Evolutionary conservation across 1,284 basidiomycete genomes (phyloP).

Genomic region (Melampsora larici-populina): DNA sequence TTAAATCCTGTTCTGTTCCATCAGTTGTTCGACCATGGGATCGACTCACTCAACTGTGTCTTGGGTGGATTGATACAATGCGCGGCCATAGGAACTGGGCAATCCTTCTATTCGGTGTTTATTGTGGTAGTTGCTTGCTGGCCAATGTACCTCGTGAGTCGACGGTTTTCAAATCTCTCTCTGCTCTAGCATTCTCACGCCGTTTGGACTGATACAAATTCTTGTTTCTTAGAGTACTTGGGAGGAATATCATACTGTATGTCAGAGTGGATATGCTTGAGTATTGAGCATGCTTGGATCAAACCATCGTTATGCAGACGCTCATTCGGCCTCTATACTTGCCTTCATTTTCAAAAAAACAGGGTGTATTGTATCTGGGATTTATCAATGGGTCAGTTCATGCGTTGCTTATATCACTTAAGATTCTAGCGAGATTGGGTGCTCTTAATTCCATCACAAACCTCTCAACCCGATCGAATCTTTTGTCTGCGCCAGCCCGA

Average conservation of each 20-base stretch:
- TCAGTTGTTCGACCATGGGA: conserved; percentile 40
- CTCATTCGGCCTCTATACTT: neutral
- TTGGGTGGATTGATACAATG: conserved; percentile 40
- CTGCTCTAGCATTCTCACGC: neutral
- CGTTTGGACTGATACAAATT: too few species aligned
- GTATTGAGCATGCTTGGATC: neutral
- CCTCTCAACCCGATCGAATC: neutral
- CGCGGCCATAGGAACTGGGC: conserved; percentile 24
- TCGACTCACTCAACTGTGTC: conserved; percentile 41
- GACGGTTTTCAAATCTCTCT: neutral
- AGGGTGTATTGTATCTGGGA: conserved; percentile 41
- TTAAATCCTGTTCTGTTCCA: neutral
- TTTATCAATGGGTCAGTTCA: conserved; percentile 37
- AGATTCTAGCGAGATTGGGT: neutral
- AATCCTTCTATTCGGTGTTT: conserved; percentile 40
- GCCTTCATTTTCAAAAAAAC: neutral
- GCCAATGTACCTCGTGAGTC: conserved; percentile 40
- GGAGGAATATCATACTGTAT: conserved; percentile 42
- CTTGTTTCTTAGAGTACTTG: conserved; percentile 22
- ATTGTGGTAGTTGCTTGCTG: conserved; percentile 38
- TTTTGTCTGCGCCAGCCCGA: conserved; percentile 3
- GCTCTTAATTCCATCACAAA: neutral
- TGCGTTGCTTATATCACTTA: neutral
- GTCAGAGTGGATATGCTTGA: neutral
- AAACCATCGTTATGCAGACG: neutral